phyloP scores from a whole-genome alignment of 305 asterid genomes.

The Andrographis paniculata region DNA sequence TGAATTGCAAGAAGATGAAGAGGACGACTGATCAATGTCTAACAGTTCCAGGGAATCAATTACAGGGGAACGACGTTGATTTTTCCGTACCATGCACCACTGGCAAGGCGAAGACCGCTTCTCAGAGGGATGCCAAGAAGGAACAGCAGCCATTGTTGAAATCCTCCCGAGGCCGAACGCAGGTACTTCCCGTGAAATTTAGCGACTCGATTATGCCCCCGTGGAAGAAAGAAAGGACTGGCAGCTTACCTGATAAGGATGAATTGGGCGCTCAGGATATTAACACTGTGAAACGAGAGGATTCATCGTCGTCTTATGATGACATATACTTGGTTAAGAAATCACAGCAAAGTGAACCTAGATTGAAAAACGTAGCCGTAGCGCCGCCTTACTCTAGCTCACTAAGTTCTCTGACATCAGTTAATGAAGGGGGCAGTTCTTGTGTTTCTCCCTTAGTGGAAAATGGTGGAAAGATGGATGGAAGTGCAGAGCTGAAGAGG shows the following conservation, averaged over 20 bases:
- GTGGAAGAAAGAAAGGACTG: slow-evolving; percentile 57
- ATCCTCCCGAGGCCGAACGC: slow-evolving; percentile 72
- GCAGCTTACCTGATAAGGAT: slow-evolving; percentile 20
- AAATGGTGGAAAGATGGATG: slow-evolving; percentile 25
- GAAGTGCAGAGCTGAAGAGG: slow-evolving; percentile 22
- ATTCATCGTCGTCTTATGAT: slow-evolving; percentile 18
- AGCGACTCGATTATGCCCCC: slow-evolving; percentile 57
- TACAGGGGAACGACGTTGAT: slow-evolving; percentile 32
- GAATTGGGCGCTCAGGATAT: slow-evolving; percentile 17
- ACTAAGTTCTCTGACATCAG: slow-evolving; percentile 45
- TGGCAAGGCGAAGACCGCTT: slow-evolving; percentile 23
- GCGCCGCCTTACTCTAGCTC: slow-evolving; percentile 41
- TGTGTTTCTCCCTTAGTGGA: slow-evolving; percentile 35
- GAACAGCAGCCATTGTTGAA: slow-evolving; percentile 64
- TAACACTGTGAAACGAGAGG: slow-evolving; percentile 27
- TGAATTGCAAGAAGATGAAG: slow-evolving; percentile 21
- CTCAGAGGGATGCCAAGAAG: slow-evolving; percentile 20
- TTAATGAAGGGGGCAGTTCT: slow-evolving; percentile 33
- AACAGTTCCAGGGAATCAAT: slow-evolving; percentile 40
- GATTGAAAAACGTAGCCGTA: slow-evolving; percentile 25
- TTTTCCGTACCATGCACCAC: slow-evolving; percentile 24
- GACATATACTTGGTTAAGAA: slow-evolving; percentile 36
- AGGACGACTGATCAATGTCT: slow-evolving; percentile 20
- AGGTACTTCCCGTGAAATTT: slow-evolving; percentile 52
- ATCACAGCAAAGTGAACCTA: slow-evolving; percentile 23